Conservation (phyloP, 352 stramenopile genomes). For the Lagenidium giganteum region DNA sequence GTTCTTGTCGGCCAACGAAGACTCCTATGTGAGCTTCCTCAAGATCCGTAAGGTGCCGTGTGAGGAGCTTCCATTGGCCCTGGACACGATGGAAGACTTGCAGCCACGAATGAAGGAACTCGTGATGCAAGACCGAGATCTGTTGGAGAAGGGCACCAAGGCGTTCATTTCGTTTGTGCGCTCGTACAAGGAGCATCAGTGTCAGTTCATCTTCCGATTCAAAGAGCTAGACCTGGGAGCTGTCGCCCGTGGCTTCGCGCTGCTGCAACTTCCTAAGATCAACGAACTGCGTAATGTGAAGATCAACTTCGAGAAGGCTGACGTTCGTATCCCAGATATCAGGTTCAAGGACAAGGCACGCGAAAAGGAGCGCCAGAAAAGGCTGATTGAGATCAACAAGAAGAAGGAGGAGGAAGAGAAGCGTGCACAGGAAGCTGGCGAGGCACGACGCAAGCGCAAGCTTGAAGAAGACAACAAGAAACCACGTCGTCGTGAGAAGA, state of each 20-base stretch:
- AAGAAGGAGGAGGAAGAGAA: conserved; percentile 61
- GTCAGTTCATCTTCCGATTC: conserved; percentile 98
- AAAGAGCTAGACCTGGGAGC: conserved; percentile 94
- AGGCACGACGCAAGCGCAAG: conserved; percentile 48
- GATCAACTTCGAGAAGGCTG: conserved; percentile 80
- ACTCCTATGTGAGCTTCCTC: conserved; percentile 97
- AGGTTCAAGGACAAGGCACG: conserved; percentile 95
- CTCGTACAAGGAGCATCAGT: conserved; percentile 99
- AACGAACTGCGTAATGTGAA: conserved; percentile 80
- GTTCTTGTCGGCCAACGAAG: conserved; percentile 96
- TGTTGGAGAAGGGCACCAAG: conserved; percentile 98
- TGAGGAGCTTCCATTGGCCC: conserved; percentile 58
- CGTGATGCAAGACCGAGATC: conserved; percentile 91
- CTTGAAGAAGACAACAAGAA: conserved; percentile 50
- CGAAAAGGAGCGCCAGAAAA: conserved; percentile 96
- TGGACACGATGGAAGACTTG: conserved; percentile 73
- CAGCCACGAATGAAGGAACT: conserved; percentile 87
- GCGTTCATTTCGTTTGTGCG: conserved; percentile 99
- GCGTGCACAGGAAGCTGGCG: conserved; percentile 51
- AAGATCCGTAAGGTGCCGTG: conserved; percentile 93
- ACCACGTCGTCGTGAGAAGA: conserved; percentile 88
- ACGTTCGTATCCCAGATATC: conserved; percentile 90
- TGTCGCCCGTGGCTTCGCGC: conserved; percentile 83
- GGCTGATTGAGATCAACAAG: conserved; percentile 72
- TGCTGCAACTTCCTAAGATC: conserved; percentile 83